These are phyloP conservation scores for Mortierella sp. DNA, from an alignment of 371 early-diverging fungal genomes.

Conservation along the genomic window DNA sequence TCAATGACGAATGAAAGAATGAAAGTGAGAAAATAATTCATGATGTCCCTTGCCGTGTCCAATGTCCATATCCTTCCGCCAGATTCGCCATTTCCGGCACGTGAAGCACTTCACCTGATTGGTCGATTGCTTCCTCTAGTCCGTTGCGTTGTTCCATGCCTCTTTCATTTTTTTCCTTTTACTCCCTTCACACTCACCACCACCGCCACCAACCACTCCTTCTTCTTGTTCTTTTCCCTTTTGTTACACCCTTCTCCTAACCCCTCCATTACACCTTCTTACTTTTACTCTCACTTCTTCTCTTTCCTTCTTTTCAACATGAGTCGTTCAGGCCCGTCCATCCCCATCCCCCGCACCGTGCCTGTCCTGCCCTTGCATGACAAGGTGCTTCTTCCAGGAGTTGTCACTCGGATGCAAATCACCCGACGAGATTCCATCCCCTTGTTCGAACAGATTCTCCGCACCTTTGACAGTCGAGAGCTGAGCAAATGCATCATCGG, in stretches of 20 bases:
- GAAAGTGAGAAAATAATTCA: background rate
- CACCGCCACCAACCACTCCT: background rate
- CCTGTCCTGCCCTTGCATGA: constrained; percentile 47
- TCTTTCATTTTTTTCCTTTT: background rate
- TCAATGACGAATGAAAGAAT: background rate
- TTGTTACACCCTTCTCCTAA: background rate
- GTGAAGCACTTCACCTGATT: background rate
- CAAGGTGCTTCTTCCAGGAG: constrained; percentile 49
- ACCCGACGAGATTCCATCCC: constrained; percentile 41
- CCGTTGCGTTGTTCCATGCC: background rate
- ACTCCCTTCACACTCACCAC: background rate
- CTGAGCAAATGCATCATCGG: constrained; percentile 54
- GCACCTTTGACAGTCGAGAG: constrained; percentile 43
- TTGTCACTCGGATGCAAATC: constrained; percentile 53
- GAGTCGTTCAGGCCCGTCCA: constrained; percentile 46
- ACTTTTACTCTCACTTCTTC: background rate
- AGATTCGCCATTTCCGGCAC: constrained; percentile 5
- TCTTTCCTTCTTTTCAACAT: constrained; percentile 7
- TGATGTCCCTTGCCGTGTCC: no score
- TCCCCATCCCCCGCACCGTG: constrained; percentile 45
- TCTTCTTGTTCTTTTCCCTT: background rate
- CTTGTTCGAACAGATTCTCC: constrained; percentile 55
- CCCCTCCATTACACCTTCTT: background rate
- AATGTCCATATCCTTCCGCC: background rate
- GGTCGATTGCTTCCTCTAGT: background rate